Base-by-base conservation (phyloP, 2,329 filamentous ascomycete species). In the Trichothecium sympodiale region DNA sequence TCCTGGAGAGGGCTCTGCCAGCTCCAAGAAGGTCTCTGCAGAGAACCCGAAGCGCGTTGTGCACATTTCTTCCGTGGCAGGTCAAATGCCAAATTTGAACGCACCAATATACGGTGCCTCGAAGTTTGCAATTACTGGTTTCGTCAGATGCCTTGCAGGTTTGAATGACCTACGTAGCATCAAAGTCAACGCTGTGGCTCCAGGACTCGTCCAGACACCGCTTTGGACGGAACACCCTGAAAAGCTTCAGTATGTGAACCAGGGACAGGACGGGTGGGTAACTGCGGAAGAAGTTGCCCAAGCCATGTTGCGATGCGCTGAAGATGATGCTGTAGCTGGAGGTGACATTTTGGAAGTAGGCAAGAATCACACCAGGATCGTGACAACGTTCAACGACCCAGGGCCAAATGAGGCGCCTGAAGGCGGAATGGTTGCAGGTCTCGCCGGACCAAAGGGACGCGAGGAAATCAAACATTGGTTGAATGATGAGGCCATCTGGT, bases 151-250 rank as follows among this genome's bases (percentile, higher is more conserved):
- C n/a, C 43, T 69, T 0, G 55, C 52, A 0, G 37, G 35, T 0
- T 42, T 69, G 4, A 57, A 66, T 16, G 35, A 39, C 1, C 34
- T 43, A 1, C 37, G 48, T 2, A 50, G 54, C 0, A 54, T 69
- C 14, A 46, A 61, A 1, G 60, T 69, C 25, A 61, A 51, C 32
- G 63, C 57, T 0, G 60, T 69, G 0, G 62, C 64, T 0, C 66
- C 65, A 0, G 64, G 61, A 0, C 34, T 65, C 1, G 59, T 68
- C 1, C 46, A 51, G 7, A 69, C 66, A 2, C 65, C 65, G 3
- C 40, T 69, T 3, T 66, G 64, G 61, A 57, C 49, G 0, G 64
- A 67, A 2, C 41, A 64, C 26, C 57, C 61, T 0, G 63, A 67
- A 41, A 68, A 65, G 41, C 39, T 65, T 14, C 44, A 46, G 13